Evolutionary conservation across 306 rosid species (phyloP), one percentile per base, ranked within the genome.

Genomic region (Cucurbita pepo): DNA sequence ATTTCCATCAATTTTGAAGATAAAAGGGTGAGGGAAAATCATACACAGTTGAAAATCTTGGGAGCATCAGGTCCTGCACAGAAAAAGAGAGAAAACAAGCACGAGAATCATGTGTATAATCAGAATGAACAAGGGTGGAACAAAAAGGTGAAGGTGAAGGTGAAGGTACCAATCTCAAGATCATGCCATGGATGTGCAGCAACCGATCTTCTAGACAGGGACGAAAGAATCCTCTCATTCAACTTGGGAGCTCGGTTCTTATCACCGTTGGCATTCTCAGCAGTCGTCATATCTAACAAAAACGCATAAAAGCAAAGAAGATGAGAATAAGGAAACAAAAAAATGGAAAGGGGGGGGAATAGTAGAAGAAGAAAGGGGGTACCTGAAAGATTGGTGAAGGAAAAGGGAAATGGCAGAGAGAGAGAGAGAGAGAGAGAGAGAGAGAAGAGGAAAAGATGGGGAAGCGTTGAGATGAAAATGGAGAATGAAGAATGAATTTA

Each of bases 171-270:
- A 77, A 94, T 91, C 84, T 94, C 99, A 71, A 91, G 97, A 86
- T 91, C 99, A 85, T 94, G 99, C 99, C 99, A 94, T 60, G 97
- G 92, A 82, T 91, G 96, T 2, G 97, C 97, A 85, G 92, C 99
- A 71, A 91, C 96, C 12, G 97, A 89, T 91, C 91, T 89, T 78
- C 86, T 86, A 30, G 99, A 91, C 79, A 91, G 11, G 77, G 96
- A 86, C 55, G 97, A 94, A 71, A 94, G 97, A 83, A 94, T 94
- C 83, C 97, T 89, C 81, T 94, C 96, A 71, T 94, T 94, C 79
- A 94, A 83, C 1, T 84, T 86, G 0, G 96, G 99, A 25, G 62
- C 75, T 58, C 3, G 6, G 25, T 10, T 22, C 77, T 60, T 74
- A 1, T 44, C 47, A 30, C 66, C 48, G 40, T 14, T 34, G 52